A percentile compares a stretch with the other conserved stretches of the same genome.
Evolutionary conservation across 805 yeast species (phyloP).

Genomic region (Wickerhamomyces sydowiorum): DNA sequence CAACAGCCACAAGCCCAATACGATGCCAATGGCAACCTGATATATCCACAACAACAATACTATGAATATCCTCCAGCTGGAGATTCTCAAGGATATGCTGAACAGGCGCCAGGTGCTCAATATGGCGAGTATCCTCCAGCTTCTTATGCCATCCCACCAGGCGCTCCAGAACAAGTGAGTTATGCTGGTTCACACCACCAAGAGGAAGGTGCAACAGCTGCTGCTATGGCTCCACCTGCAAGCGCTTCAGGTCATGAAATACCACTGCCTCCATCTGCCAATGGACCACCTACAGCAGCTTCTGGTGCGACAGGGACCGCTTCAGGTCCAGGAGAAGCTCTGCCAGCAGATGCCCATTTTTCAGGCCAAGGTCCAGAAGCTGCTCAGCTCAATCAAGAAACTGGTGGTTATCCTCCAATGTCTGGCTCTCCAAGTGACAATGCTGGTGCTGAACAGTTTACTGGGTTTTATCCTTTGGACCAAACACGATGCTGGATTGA

Average conservation of each 20-base stretch:
- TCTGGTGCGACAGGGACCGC: no score
- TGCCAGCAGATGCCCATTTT: no score
- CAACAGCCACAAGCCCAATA: not conserved
- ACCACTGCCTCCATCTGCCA: no score
- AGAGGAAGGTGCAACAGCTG: not conserved
- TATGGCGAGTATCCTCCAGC: conserved; percentile 1
- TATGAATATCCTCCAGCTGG: not conserved
- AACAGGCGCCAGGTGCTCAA: not conserved
- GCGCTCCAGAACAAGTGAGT: no score
- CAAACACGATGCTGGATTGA: not conserved
- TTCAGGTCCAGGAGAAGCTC: no score
- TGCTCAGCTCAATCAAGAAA: no score
- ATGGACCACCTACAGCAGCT: no score
- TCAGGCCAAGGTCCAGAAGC: not conserved
- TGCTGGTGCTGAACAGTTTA: not conserved
- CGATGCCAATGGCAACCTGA: not conserved
- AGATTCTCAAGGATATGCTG: not conserved
- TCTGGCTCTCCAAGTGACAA: not conserved
- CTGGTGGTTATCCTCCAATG: no score
- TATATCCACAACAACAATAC: not conserved
- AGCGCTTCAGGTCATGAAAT: not conserved
- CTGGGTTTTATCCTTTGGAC: not conserved
- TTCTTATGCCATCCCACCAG: not conserved
- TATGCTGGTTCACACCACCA: no score
- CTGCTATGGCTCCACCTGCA: not conserved